phyloP scores from a whole-genome alignment of 2,329 filamentous ascomycete species.

The Neofusicoccum umdonicola region DNA sequence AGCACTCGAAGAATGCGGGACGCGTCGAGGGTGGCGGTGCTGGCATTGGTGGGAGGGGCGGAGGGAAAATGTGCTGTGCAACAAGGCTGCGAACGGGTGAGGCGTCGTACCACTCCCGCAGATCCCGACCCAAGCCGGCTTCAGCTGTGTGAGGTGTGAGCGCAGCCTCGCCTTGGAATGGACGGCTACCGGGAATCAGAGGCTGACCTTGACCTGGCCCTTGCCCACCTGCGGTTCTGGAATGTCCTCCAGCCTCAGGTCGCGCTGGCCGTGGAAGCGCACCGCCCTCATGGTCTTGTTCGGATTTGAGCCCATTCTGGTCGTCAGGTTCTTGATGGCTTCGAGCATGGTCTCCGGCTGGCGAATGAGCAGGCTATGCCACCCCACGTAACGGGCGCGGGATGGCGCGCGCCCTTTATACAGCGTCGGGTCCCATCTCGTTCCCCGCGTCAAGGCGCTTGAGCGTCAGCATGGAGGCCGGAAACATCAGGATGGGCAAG shows the following conservation, averaged over 20 bases:
- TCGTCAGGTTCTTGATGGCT: not conserved
- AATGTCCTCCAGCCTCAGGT: conserved; percentile 44
- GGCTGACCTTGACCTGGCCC: conserved; percentile 41
- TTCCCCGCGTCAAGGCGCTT: not conserved
- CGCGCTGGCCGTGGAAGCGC: conserved; percentile 45
- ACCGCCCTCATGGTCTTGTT: conserved; percentile 43
- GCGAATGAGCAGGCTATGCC: not conserved
- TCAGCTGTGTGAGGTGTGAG: conserved; percentile 24
- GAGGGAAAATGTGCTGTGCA: not conserved
- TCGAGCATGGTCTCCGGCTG: conserved; percentile 1
- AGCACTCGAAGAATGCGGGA: not conserved
- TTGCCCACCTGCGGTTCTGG: conserved; percentile 39
- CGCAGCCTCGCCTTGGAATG: conserved; percentile 21
- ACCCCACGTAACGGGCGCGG: not conserved
- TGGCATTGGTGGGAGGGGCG: not conserved
- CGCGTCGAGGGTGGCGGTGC: not conserved
- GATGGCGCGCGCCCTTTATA: not conserved
- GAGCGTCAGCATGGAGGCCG: not conserved
- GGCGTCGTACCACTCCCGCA: conserved; percentile 37
- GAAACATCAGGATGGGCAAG: not conserved
- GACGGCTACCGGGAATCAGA: not conserved
- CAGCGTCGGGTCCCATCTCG: not conserved
- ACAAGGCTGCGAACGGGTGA: not conserved
- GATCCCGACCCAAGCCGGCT: conserved; percentile 43
- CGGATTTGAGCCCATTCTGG: not conserved